These are phyloP conservation scores for Mycena vulgaris DNA, from an alignment of 768 basidiomycete genomes.

Conservation along the genomic window DNA sequence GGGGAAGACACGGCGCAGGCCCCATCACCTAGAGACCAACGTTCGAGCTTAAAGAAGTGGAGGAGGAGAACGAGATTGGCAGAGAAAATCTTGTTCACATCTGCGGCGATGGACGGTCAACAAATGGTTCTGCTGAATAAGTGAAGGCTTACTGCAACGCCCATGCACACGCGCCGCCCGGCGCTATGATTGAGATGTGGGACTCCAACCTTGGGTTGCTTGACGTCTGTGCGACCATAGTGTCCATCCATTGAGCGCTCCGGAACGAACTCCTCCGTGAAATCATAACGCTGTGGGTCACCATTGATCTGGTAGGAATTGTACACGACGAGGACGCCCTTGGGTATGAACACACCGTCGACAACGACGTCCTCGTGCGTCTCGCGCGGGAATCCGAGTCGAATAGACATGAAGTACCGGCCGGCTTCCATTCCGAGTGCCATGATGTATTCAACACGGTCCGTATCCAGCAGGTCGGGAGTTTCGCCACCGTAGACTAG, in stretches of 20 bases:
- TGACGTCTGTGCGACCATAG: slow-evolving; percentile 21
- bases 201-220: slow-evolving; percentile 29
- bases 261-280: slow-evolving; percentile 23
- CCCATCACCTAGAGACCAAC: slow-evolving; percentile 4
- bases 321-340: slow-evolving; percentile 28
- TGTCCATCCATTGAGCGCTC: slow-evolving; percentile 33
- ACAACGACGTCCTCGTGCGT: slow-evolving; percentile 26
- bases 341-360: slow-evolving; percentile 26
- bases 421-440: slow-evolving; percentile 29
- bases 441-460: slow-evolving; percentile 31
- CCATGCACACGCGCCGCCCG: slow-evolving; percentile 28
- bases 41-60: slow-evolving; percentile 30
- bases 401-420: slow-evolving; percentile 22
- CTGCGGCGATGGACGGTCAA: neutral
- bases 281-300: slow-evolving; percentile 29
- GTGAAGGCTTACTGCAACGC: slow-evolving; percentile 16
- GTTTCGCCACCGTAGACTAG: slow-evolving; percentile 15
- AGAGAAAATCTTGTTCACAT: slow-evolving; percentile 18
- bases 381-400: slow-evolving; percentile 30
- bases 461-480: slow-evolving; percentile 26
- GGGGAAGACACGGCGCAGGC: slow-evolving; percentile 18
- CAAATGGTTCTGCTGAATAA: neutral
- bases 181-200: slow-evolving; percentile 30
- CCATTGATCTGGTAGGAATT: slow-evolving; percentile 33
- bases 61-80: slow-evolving; percentile 27